Percentiles rank a stretch among this genome's conserved stretches.
These are phyloP conservation scores for Planoprotostelium fungivorum DNA, from an alignment of 78 protist species.

Conservation along the genomic window DNA sequence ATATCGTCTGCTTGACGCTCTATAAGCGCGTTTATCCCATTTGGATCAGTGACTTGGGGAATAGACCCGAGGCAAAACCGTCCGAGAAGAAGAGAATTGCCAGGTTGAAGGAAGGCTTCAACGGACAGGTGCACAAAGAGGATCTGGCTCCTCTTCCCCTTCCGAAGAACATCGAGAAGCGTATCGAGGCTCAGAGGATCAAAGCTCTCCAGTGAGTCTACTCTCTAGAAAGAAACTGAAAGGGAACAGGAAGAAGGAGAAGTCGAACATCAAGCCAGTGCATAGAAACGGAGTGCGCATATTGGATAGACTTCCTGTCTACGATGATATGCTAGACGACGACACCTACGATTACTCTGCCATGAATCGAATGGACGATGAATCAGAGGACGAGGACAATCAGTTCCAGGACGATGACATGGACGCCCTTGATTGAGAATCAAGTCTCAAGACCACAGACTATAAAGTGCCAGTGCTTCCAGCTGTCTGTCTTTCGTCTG, in stretches of 20 bases:
- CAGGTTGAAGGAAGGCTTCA: background rate
- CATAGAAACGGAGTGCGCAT: background rate
- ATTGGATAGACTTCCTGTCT: background rate
- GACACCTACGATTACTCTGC: background rate
- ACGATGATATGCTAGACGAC: background rate
- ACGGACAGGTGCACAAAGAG: background rate
- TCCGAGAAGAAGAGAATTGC: background rate
- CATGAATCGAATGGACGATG: background rate
- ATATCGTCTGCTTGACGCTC: conserved; percentile 93
- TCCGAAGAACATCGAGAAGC: background rate
- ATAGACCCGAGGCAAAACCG: background rate
- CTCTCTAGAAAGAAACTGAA: background rate
- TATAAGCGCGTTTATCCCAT: conserved; percentile 98
- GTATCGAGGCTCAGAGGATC: background rate
- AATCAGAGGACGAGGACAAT: no score
- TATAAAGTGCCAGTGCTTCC: no score
- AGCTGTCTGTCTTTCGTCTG: no score
- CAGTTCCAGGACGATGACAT: background rate
- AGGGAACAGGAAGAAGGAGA: background rate
- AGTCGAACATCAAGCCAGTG: background rate
- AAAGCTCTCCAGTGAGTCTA: background rate
- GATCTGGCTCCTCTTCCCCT: background rate
- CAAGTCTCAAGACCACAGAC: no score
- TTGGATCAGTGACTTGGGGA: conserved; percentile 41
- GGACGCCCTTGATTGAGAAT: background rate